Base-by-base conservation (phyloP, 192 early-diverging fungal genomes). In the Entomortierella lignicola region DNA sequence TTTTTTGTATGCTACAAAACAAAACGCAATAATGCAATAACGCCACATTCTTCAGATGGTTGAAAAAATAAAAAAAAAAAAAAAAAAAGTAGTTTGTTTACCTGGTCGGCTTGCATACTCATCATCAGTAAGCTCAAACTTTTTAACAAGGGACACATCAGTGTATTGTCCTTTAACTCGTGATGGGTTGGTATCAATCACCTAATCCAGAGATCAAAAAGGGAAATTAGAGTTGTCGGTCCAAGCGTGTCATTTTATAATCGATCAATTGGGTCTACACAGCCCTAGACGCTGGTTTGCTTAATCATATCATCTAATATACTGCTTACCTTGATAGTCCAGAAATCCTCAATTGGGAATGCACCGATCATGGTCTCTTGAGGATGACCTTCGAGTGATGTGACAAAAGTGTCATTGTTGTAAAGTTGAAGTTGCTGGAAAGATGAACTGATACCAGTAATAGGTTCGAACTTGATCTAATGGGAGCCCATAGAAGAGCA, bases 61-160 rank as follows among this genome's bases (percentile, higher is more conserved):
- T n/a, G n/a, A n/a, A 29, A 11, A 30, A n/a, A 51, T 51, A 51
- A n/a, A 51, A 17, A 51, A 7, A 51, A n/a, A 51, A 17, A 51
- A 8, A 25, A 6, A 55, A 26, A 15, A 4, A 30, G 54, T 29
- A 27, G n/a, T 29, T 7, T 15, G 43, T 17, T 43, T 83, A 93
- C 93, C 93, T 64, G 81, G 55, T 63, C 89, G 83, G 69, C 93
- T 94, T 27, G 91, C 88, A 69, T 99, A 99, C 65, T 96, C 93
- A 10, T 93, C 92, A 25, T 97, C 94, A 0, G 88, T 77, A 48
- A 99, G 88, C 72, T 96, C 96, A 77, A 92, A 96, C 81, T 99
- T 99, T 67, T 98, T 87, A 23, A 99, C 98, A 52, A 92, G 86
- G 8, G 93, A 94, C 4, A 93, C 82, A 83, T 99, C 97, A 42